A percentile compares a stretch with the other conserved stretches of the same genome.
Conservation (phyloP, 2,329 filamentous ascomycete species). For the Ophiostoma tasmaniense region DNA sequence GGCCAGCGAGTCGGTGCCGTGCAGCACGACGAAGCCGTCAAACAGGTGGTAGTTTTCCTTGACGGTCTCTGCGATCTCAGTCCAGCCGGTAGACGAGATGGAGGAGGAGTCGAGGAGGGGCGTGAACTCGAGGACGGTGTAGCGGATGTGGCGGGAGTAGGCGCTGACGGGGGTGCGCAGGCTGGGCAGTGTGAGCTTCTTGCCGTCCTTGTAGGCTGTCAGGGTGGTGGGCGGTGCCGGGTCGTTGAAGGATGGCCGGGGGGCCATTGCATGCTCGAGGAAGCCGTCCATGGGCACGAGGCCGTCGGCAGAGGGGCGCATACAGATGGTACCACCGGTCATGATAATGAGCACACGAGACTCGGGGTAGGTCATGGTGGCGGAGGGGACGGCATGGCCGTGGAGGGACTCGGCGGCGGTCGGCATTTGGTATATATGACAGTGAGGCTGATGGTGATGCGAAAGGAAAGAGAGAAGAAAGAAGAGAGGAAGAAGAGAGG, state of each 20-base stretch:
- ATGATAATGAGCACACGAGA: slow-evolving; percentile 82
- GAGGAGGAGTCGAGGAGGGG: slow-evolving; percentile 82
- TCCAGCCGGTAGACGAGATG: slow-evolving; percentile 80
- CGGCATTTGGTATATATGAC: neutral
- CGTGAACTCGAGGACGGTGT: slow-evolving; percentile 75
- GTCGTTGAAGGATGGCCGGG: slow-evolving; percentile 80
- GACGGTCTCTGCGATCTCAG: slow-evolving; percentile 71
- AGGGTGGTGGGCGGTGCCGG: slow-evolving; percentile 44
- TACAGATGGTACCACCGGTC: slow-evolving; percentile 85
- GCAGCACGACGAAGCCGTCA: slow-evolving; percentile 83
- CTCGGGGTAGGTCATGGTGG: slow-evolving; percentile 46
- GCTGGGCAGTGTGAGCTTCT: slow-evolving; percentile 49
- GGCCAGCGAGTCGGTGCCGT: slow-evolving; percentile 81
- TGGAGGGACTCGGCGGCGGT: slow-evolving; percentile 3
- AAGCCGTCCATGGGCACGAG: slow-evolving; percentile 75
- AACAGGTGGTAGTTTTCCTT: slow-evolving; percentile 79
- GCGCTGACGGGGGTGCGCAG: slow-evolving; percentile 72
- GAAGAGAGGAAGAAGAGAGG: neutral
- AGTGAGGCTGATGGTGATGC: neutral
- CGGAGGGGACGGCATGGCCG: neutral
- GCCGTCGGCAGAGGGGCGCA: slow-evolving; percentile 73
- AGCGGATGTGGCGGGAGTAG: slow-evolving; percentile 73
- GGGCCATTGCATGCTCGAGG: slow-evolving; percentile 71
- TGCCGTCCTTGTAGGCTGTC: slow-evolving; percentile 43
- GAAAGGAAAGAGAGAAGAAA: neutral